phyloP scores from a whole-genome alignment of 345 rosid species.

The Crucihimalaya himalaica region DNA sequence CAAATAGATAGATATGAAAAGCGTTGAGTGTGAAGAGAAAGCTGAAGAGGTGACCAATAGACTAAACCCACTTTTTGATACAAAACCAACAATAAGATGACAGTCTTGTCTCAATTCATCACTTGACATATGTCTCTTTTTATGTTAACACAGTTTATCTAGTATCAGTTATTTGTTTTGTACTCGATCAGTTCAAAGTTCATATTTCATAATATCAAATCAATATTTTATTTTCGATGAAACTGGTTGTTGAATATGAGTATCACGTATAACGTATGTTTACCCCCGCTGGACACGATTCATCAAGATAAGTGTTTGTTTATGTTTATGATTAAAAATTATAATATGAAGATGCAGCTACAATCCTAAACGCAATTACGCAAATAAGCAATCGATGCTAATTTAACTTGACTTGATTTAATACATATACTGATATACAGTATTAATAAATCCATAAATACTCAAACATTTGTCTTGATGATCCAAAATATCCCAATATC shows the following conservation, averaged over 20 bases:
- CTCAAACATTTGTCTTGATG: background rate
- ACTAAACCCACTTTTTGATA: conserved; percentile 7
- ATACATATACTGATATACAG: too few species aligned
- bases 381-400: background rate
- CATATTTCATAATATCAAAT: background rate
- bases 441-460: background rate
- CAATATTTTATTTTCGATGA: background rate
- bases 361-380: background rate
- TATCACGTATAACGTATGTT: background rate
- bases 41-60: conserved; percentile 16
- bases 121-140: background rate
- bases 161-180: background rate
- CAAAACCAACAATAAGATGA: conserved; percentile 13
- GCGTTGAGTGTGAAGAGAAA: background rate
- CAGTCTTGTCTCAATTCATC: conserved; percentile 23
- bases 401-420: background rate
- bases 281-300: too few species aligned
- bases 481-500: background rate
- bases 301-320: too few species aligned
- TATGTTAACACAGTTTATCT: conserved; percentile 16
- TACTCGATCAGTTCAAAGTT: too few species aligned
- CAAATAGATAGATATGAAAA: conserved; percentile 17
- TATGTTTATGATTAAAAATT: too few species aligned
- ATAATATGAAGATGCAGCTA: too few species aligned
- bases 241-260: background rate